A percentile compares a stretch with the other conserved stretches of the same genome.
phyloP scores from a whole-genome alignment of 2,329 filamentous ascomycete genomes.

The Boeremia lycopersici region DNA sequence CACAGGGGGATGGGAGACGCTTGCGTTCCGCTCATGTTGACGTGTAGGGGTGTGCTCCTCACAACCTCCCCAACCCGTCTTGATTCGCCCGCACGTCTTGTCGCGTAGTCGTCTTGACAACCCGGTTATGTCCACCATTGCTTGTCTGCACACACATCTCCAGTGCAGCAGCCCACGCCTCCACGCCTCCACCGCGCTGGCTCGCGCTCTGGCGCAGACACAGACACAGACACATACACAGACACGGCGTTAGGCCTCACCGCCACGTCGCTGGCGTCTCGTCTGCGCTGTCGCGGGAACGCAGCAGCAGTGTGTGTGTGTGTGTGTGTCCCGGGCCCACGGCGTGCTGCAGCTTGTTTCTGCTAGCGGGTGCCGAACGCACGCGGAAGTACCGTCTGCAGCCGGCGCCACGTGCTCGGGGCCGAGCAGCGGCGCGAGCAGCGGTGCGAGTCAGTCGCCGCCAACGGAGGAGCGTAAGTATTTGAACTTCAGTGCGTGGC shows the following conservation, averaged over 20 bases:
- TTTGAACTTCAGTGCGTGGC: too few relatives aligned
- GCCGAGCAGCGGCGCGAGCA: neutral
- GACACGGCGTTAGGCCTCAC: conserved; percentile 6
- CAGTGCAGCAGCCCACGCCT: neutral
- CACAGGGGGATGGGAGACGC: neutral
- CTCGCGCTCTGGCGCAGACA: neutral
- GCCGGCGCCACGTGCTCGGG: conserved; percentile 14
- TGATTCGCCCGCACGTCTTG: neutral
- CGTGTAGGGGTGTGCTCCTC: conserved; percentile 1
- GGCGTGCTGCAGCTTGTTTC: neutral
- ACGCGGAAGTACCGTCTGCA: conserved; percentile 10
- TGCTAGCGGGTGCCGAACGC: conserved; percentile 2
- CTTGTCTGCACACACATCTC: too few relatives aligned
- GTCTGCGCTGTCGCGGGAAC: neutral
- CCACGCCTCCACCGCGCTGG: neutral
- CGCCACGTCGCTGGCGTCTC: neutral
- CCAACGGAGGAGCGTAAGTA: too few relatives aligned
- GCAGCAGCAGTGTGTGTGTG: too few relatives aligned
- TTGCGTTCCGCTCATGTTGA: conserved; percentile 3
- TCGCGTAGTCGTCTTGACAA: too few relatives aligned
- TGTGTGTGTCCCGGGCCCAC: too few relatives aligned
- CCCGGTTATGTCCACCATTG: too few relatives aligned
- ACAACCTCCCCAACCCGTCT: neutral
- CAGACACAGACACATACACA: too few relatives aligned
- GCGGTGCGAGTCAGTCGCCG: neutral